Base-by-base conservation (phyloP, 352 stramenopile genomes). In the Phytophthora hibernalis region DNA sequence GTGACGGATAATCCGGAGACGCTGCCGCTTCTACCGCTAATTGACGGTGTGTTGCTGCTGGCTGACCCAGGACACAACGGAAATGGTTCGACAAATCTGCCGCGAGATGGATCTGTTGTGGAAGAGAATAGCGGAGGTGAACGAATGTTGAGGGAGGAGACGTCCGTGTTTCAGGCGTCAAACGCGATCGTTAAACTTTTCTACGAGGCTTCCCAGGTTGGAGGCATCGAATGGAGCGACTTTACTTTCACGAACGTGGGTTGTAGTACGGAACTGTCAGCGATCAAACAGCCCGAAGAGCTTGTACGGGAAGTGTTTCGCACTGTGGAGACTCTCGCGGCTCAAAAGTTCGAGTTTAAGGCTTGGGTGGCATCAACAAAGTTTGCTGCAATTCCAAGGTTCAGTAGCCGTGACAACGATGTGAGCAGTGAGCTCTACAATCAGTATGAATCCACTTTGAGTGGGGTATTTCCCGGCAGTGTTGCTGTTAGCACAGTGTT, bases 201-300 rank as follows among this genome's bases (percentile, higher is more conserved):
- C 8, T 83, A 80, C 31, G 66, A 84, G 15, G 71, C 72, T 20
- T 61, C 78, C 1, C 63, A 30, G 15, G 61, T 83, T 15, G 80
- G 83, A 3, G 80, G 83, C 0, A 54, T 93, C 22, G 76, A 89
- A 67, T 92, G 85, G 85, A 91, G 73, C n/a, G 85, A 92, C 63
- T 91, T 93, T 56, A 68, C 77, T n/a, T 90, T 92, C 55, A 73
- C 80, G 0, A 73, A 84, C 24, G 28, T 93, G 18, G 21, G 53
- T 28, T 85, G 77, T 48, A 68, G 53, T 33, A 49, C 54, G 5
- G 56, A 72, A 24, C 15, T 21, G 30, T 13, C 53, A 18, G 9
- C 68, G 80, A 11, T 24, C 26, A 37, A 82, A 68, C 30, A 52
- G 48, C 1, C 65, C 0, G 64, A 49, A 0, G 78, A 85, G 0